phyloP scores from a whole-genome alignment of 164 flowering plant species.

The Santalum album region DNA sequence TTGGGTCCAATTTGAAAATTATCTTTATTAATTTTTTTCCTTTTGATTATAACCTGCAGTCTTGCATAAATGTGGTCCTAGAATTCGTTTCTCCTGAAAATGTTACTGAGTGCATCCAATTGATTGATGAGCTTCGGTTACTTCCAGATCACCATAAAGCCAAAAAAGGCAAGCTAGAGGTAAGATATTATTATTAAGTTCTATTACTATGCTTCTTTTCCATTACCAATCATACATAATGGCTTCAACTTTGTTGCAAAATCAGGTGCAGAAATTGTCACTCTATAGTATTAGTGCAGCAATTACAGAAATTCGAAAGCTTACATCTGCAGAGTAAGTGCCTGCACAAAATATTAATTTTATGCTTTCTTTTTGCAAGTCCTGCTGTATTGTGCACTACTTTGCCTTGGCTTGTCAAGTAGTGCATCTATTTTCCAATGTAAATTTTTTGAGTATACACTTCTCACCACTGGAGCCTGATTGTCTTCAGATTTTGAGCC shows the following conservation, averaged over 20 bases:
- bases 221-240: too few relatives aligned
- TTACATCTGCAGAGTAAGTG: slow-evolving; percentile 18
- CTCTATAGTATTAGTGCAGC: slow-evolving; percentile 27
- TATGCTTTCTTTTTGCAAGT: too few relatives aligned
- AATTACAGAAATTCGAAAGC: slow-evolving; percentile 26
- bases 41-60: slow-evolving; percentile 26
- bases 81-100: slow-evolving; percentile 76
- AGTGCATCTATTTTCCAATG: too few relatives aligned
- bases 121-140: slow-evolving; percentile 47
- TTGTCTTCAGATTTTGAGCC: too few relatives aligned
- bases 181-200: slow-evolving; percentile 5
- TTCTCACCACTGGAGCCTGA: too few relatives aligned
- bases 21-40: too few relatives aligned
- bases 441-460: too few relatives aligned
- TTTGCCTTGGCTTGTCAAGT: too few relatives aligned
- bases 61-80: slow-evolving; percentile 52
- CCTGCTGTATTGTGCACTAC: too few relatives aligned
- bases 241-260: not conserved
- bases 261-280: slow-evolving; percentile 42
- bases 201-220: too few relatives aligned
- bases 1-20: too few relatives aligned
- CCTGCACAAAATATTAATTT: too few relatives aligned
- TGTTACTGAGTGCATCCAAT: slow-evolving; percentile 41
- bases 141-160: slow-evolving; percentile 55
- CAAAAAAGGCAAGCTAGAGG: slow-evolving; percentile 46